Evolutionary conservation across 306 rosid species (phyloP).

Genomic region (Casuarina cunninghamiana): DNA sequence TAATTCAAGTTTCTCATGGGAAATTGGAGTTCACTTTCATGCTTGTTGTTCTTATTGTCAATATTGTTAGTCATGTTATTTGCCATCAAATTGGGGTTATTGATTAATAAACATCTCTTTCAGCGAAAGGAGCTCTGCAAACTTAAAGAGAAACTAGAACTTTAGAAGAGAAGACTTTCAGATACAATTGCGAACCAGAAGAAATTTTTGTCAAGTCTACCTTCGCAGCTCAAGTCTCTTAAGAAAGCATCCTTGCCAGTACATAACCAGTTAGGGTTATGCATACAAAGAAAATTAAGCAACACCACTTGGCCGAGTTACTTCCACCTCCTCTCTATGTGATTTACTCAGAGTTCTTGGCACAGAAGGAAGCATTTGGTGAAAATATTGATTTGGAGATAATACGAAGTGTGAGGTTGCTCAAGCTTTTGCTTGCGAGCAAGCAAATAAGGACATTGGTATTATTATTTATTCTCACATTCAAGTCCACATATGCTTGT

Average conservation of each 20-base stretch:
- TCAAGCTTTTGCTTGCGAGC: conserved; percentile 79
- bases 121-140: conserved; percentile 97
- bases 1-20: not conserved
- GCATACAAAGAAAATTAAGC: conserved; percentile 87
- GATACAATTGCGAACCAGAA: conserved; percentile 78
- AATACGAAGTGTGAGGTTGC: conserved; percentile 87
- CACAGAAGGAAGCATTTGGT: conserved; percentile 89
- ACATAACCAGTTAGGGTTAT: conserved; percentile 71
- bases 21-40: not conserved
- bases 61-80: not conserved
- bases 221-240: conserved; percentile 90
- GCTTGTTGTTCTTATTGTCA: not conserved
- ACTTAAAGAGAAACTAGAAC: conserved; percentile 76
- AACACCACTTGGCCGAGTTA: conserved; percentile 84
- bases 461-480: conserved; percentile 25
- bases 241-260: conserved; percentile 93
- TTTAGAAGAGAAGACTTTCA: conserved; percentile 63
- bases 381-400: conserved; percentile 84
- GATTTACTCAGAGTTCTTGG: conserved; percentile 79
- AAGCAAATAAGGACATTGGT: conserved; percentile 78
- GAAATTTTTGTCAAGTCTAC: conserved; percentile 92
- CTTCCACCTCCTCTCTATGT: conserved; percentile 92
- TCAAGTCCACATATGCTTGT: no score
- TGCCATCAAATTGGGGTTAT: not conserved
- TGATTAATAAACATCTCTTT: conserved; percentile 8